These are phyloP conservation scores for Tricholoma hemisulphureum DNA, from an alignment of 768 basidiomycete species.

Conservation along the genomic window DNA sequence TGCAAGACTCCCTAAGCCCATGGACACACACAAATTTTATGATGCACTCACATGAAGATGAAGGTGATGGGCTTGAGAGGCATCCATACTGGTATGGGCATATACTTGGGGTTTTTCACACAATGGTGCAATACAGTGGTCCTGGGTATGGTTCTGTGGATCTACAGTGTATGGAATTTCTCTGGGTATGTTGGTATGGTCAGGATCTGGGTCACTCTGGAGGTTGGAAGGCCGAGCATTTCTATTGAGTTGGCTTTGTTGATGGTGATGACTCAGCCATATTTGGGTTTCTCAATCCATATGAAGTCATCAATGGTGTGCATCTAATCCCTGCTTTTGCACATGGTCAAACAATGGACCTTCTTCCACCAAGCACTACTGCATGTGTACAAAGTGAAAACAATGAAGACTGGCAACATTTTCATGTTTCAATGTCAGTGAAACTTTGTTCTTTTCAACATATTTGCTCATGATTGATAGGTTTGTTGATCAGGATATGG, in stretches of 20 bases:
- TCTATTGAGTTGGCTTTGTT: constrained; percentile 42
- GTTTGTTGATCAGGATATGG: background rate
- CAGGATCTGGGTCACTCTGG: constrained; percentile 19
- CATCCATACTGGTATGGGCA: constrained; percentile 25
- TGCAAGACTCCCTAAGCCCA: constrained; percentile 32
- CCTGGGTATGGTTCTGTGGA: background rate
- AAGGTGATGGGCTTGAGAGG: constrained; percentile 3
- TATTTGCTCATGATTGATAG: background rate
- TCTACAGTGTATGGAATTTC: constrained; percentile 33
- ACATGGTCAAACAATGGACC: background rate
- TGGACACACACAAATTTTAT: constrained; percentile 31
- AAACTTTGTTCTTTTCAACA: background rate
- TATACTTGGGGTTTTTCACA: constrained; percentile 24
- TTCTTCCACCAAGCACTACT: background rate
- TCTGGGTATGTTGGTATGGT: constrained; percentile 42
- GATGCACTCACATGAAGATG: constrained; percentile 13
- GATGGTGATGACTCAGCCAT: constrained; percentile 15
- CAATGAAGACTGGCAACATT: background rate
- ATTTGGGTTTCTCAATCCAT: constrained; percentile 47
- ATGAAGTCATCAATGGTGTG: constrained; percentile 31
- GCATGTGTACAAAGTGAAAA: background rate
- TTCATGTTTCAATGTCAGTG: background rate
- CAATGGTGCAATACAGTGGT: constrained; percentile 14
- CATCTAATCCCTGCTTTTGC: constrained; percentile 11
- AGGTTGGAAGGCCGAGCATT: constrained; percentile 25